phyloP scores from a whole-genome alignment of 2,329 filamentous ascomycete genomes.

The Pestalotiopsis sp. region DNA sequence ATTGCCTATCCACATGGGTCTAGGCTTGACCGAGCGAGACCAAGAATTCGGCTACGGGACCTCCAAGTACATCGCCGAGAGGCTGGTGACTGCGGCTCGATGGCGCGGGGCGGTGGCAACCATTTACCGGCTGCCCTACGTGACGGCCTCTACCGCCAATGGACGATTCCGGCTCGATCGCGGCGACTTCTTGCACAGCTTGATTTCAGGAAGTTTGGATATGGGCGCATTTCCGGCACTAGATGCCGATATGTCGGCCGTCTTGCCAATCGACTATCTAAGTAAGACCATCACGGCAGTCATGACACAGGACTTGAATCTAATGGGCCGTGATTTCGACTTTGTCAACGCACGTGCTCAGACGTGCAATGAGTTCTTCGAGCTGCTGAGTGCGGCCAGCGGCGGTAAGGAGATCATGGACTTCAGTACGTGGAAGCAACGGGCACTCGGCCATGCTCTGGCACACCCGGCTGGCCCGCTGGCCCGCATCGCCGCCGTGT shows the following conservation, averaged over 20 bases:
- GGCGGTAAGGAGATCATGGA: slow-evolving; percentile 22
- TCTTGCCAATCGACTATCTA: slow-evolving; percentile 32
- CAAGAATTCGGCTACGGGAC: slow-evolving; percentile 31
- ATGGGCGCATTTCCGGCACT: slow-evolving; percentile 30
- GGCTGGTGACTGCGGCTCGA: slow-evolving; percentile 28
- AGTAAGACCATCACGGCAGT: slow-evolving; percentile 26
- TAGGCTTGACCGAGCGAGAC: slow-evolving; percentile 25
- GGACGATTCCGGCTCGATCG: slow-evolving; percentile 31
- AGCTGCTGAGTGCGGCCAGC: slow-evolving; percentile 19
- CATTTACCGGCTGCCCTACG: slow-evolving; percentile 30
- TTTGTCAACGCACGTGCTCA: slow-evolving; percentile 27
- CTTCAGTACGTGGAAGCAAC: slow-evolving; percentile 27
- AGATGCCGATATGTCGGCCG: slow-evolving; percentile 26
- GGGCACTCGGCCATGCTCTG: slow-evolving; percentile 25
- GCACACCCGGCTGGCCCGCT: slow-evolving; percentile 22
- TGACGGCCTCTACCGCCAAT: slow-evolving; percentile 27
- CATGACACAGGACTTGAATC: slow-evolving; percentile 25
- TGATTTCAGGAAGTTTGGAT: slow-evolving; percentile 29
- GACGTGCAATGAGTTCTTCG: slow-evolving; percentile 28
- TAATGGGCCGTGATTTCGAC: slow-evolving; percentile 29
- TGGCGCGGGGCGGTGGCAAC: slow-evolving; percentile 29
- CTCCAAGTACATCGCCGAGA: slow-evolving; percentile 30
- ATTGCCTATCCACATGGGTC: slow-evolving; percentile 29
- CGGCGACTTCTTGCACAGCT: slow-evolving; percentile 32
- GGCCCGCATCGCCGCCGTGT: slow-evolving; percentile 29